Base-by-base conservation (phyloP, 2,329 filamentous ascomycete species). In the Pestalotiopsis sp. region DNA sequence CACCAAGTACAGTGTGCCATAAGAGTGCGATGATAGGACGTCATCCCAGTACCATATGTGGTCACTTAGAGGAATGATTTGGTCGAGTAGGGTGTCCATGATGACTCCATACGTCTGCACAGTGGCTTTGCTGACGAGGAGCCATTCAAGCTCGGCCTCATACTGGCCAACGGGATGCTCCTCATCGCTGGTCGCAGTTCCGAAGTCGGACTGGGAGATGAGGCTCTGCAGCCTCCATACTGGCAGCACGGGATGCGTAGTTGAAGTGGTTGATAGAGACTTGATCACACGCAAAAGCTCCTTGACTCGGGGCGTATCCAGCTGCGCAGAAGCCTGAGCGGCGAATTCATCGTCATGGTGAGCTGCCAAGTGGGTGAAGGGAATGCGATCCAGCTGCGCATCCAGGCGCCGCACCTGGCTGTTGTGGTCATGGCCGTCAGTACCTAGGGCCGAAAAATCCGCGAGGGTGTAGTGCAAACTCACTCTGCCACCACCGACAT, bases 11-110 rank as follows among this genome's bases (percentile, higher is more conserved):
- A 98, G 78, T 39, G 90, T 91, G 72, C 93, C 95, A 76, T 92
- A 93, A 63, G 89, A 86, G 73, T 94, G 91, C 0, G 94, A 97
- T 11, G 89, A 89, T 38, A 97, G 82, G 2, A 98, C 88, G 73
- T 96, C 92, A 76, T 97, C 94, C 96, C 96, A 99, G 79, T 98
- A 98, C 90, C 92, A 95, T 27, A 97, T 91, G 74, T 97, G 94
- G 72, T 97, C 91, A 74, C 90, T 93, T 20, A 99, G 81, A 0
- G 92, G 91, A 12, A 95, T 90, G 12, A 94, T 97, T 74, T 96
- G 92, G 67, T 95, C 92, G 12, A 98, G 82, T 3, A 98, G 86
- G 0, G 89, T 90, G 73, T 91, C 90, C 73, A 98, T 84, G 56
- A 97, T 87, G 63, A 93, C 83, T 4, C 95, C 95, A 76, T 97